Base-by-base conservation (phyloP, 2,329 filamentous ascomycete genomes). In the Botrytis aclada region DNA sequence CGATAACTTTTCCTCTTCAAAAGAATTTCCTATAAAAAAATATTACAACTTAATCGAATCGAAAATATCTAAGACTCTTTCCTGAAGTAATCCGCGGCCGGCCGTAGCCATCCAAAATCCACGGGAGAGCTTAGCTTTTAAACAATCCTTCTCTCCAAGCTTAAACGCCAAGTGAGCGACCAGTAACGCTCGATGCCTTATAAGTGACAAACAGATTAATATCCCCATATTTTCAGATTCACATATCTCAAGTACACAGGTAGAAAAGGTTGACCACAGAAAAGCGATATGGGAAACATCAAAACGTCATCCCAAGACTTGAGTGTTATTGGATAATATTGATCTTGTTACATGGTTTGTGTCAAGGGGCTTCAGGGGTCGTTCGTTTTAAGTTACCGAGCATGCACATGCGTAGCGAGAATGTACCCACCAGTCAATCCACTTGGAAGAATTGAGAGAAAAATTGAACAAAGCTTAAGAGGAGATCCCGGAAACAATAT, bases 301-400 rank as follows among this genome's bases (percentile, higher is more conserved):
- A 56, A 69, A 69, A 69, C 34, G 18, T 43, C 34, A 67, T 56
- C 47, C n/a, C n/a, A 56, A 58, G 25, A 65, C 41, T 32, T 25
- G 47, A 20, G 3, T 56, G 22, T 39, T 54, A 39, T 54, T 67
- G 61, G 60, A 20, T 41, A 7, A 60, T 8, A 56, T 37, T 54
- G 29, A 16, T 16, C 32, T 51, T 69, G 70, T 66, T 72, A 72
- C 70, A 60, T 37, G 29, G 61, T 22, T 37, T 72, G 70, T 67
- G 63, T 72, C 70, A 72, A 72, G 63, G 70, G 29, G 51, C 43
- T 39, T 54, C 32, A 70, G 69, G 56, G 58, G 69, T 70, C 29
- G 51, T 69, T 72, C 62, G 70, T 61, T 72, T 72, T 60, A 45
- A 60, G 62, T 72, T 72, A 56, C 65, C 18, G 45, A 61, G 60